Base-by-base conservation (phyloP, 805 yeast genomes). In the Candida piceae region DNA sequence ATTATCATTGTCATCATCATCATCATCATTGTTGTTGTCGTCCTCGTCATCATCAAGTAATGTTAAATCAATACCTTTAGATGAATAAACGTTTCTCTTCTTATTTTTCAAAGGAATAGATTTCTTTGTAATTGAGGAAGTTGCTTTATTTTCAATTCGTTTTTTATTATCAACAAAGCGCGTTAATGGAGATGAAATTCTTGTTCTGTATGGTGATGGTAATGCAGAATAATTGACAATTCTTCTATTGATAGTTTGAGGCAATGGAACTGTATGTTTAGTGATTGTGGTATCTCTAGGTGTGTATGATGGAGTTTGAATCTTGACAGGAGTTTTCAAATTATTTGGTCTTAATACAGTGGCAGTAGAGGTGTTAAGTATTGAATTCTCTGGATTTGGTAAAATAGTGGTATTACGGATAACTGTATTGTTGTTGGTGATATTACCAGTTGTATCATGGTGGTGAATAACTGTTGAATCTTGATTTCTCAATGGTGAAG, bases 111-210 rank as follows among this genome's bases (percentile, higher is more conserved):
- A n/a, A n/a, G n/a, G n/a, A n/a, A n/a, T n/a, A n/a, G n/a, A n/a
- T n/a, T n/a, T n/a, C n/a, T n/a, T n/a, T n/a, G n/a, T n/a, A n/a
- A n/a, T n/a, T n/a, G n/a, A n/a, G n/a, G n/a, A n/a, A n/a, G n/a
- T n/a, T n/a, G 22, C 34, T 25, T 20, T n/a, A 19, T 11, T 17
- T 15, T 18, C 27, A 29, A 9, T 37, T 37, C 32, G 39, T 30
- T 45, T 41, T 28, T 41, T 45, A 22, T 40, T 42, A 24, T 43
- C 54, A n/a, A 49, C 36, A 33, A 42, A 48, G 6, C 49, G 35
- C 5, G 46, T 45, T 21, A 58, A 42, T 5, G 64, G 62, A 3
- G 64, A 54, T 7, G 50, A 45, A 4, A 53, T 42, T 25, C 58
- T 42, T 21, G 45, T 38, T 26, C 52, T 44, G 31, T 50, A 47